A percentile compares a stretch with the other conserved stretches of the same genome.
phyloP scores from a whole-genome alignment of 176 grass and related monocot species.

The maize (Zea mays) region Zm-B73-REFERENCE-NAM-5.0 NC_050096.1:257802501-257803000 shows the following conservation, averaged over 20 bases:
- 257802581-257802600: constrained; percentile 34
- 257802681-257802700: background rate
- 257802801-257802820: background rate
- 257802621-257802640: constrained; percentile 41
- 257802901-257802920: background rate
- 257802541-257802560: constrained; percentile 7
- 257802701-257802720: background rate
- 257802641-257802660: constrained; percentile 19
- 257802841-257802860: background rate
- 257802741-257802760: constrained; percentile 46
- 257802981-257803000: too few species aligned
- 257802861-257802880: background rate
- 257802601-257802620: constrained; percentile 39
- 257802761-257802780: background rate
- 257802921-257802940: background rate
- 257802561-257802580: constrained; percentile 1
- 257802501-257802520: background rate
- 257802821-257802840: background rate
- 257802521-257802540: too few species aligned
- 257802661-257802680: background rate
- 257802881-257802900: background rate
- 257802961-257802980: background rate
- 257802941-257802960: background rate
- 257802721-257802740: background rate
- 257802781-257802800: constrained; percentile 10